phyloP scores from a whole-genome alignment of 164 flowering plant genomes.

The Tinospora cordifolia region DNA sequence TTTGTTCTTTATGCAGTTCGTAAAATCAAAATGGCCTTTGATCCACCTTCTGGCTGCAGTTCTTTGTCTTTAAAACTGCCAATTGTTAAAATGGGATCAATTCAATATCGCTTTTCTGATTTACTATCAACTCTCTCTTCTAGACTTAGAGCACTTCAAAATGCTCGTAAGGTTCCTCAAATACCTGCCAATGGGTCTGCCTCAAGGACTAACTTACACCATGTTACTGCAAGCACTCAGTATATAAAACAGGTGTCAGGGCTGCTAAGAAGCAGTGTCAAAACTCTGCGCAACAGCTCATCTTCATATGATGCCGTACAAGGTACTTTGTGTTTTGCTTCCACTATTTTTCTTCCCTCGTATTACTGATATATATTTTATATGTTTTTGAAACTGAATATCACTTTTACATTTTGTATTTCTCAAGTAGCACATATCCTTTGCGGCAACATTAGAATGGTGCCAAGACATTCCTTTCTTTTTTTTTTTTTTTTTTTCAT shows the following conservation, averaged over 20 bases:
- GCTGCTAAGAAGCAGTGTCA: constrained; percentile 67
- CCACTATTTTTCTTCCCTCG: not conserved
- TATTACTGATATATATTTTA: no score
- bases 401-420: not conserved
- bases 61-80: constrained; percentile 47
- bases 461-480: not conserved
- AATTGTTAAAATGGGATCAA: constrained; percentile 36
- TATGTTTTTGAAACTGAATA: not conserved
- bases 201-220: constrained; percentile 68
- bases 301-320: constrained; percentile 64
- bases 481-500: not conserved
- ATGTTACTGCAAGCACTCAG: constrained; percentile 71
- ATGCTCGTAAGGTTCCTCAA: constrained; percentile 43
- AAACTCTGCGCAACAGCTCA: constrained; percentile 62
- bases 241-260: constrained; percentile 82
- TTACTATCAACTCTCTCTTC: constrained; percentile 49
- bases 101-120: constrained; percentile 36
- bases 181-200: constrained; percentile 53
- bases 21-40: constrained; percentile 63
- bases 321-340: constrained; percentile 36
- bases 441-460: no score
- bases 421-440: no score
- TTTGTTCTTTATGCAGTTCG: constrained; percentile 51
- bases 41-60: constrained; percentile 83
- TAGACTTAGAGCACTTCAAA: constrained; percentile 62